Evolutionary conservation across 176 grass and related monocot genomes (phyloP).

Genomic region (Panicum miliaceum): DNA sequence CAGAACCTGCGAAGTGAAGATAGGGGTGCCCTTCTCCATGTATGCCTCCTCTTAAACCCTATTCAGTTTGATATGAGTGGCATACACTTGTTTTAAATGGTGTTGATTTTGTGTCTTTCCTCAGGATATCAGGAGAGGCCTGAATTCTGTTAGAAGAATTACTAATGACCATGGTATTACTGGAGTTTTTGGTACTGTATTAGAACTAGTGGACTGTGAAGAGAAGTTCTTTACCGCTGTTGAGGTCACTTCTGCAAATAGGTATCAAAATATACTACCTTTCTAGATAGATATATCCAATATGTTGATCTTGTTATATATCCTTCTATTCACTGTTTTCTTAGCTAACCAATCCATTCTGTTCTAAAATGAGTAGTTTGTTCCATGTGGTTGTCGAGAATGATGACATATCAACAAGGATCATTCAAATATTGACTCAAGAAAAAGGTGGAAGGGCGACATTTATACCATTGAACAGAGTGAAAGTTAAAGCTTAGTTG

Average conservation of each 20-base stretch:
- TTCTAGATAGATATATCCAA: conserved; percentile 5
- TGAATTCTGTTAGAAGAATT: conserved; percentile 90
- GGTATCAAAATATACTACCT: conserved; percentile 39
- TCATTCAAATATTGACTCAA: conserved; percentile 83
- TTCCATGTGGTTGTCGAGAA: conserved; percentile 94
- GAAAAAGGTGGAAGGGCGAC: conserved; percentile 91
- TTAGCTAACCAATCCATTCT: conserved; percentile 16
- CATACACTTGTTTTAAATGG: not conserved
- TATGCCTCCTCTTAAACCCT: conserved; percentile 39
- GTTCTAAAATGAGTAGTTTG: conserved; percentile 55
- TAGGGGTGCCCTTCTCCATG: conserved; percentile 89
- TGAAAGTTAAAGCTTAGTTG: conserved; percentile 66
- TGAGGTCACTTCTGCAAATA: conserved; percentile 95
- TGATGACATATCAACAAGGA: conserved; percentile 84
- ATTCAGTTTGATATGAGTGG: not conserved
- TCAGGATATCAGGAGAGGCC: conserved; percentile 90
- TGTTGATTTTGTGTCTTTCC: conserved; percentile 22
- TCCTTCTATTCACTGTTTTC: conserved; percentile 21
- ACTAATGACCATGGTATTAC: conserved; percentile 69
- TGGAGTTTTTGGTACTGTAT: conserved; percentile 86
- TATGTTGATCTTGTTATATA: not conserved
- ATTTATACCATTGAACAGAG: conserved; percentile 95
- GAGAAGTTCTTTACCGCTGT: conserved; percentile 94
- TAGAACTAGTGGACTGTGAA: conserved; percentile 87
- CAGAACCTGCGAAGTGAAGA: conserved; percentile 83